phyloP scores from a whole-genome alignment of 2,329 filamentous ascomycete species.

The Ceratocystis huliohia region DNA sequence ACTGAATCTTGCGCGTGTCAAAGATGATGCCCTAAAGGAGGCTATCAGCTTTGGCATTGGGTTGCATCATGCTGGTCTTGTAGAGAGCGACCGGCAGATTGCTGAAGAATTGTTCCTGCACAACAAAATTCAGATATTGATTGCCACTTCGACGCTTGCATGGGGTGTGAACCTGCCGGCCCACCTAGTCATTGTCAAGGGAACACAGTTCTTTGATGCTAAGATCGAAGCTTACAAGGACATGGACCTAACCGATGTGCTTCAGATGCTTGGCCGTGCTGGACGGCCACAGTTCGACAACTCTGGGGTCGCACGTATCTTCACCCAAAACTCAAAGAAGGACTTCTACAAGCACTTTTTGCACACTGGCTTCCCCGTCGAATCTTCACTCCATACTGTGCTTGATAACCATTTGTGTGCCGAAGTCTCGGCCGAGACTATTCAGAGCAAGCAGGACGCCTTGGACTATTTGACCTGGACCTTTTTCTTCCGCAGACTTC shows the following conservation, averaged over 20 bases:
- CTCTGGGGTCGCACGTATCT: constrained; percentile 90
- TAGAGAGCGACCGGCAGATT: constrained; percentile 83
- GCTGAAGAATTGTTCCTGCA: constrained; percentile 91
- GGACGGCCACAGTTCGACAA: constrained; percentile 93
- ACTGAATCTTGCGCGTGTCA: constrained; percentile 74
- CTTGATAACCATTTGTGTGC: constrained; percentile 93
- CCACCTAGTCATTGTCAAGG: constrained; percentile 93
- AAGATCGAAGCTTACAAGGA: constrained; percentile 97
- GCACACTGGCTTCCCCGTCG: constrained; percentile 94
- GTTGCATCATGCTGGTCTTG: constrained; percentile 88
- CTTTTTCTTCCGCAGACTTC: constrained; percentile 92
- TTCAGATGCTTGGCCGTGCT: constrained; percentile 94
- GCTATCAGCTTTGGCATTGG: constrained; percentile 96
- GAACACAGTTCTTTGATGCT: constrained; percentile 94
- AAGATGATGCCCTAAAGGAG: constrained; percentile 84
- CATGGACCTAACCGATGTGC: constrained; percentile 95
- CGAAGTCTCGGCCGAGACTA: constrained; percentile 85
- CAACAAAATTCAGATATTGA: constrained; percentile 94
- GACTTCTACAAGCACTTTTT: constrained; percentile 99
- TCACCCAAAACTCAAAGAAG: constrained; percentile 95
- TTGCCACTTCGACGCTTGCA: constrained; percentile 89
- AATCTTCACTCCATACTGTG: constrained; percentile 90
- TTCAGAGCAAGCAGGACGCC: constrained; percentile 89
- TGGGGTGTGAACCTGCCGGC: constrained; percentile 98
- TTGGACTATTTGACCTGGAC: constrained; percentile 98